Conservation (phyloP, 768 basidiomycete genomes). For the Fomitopsis serialis region DNA sequence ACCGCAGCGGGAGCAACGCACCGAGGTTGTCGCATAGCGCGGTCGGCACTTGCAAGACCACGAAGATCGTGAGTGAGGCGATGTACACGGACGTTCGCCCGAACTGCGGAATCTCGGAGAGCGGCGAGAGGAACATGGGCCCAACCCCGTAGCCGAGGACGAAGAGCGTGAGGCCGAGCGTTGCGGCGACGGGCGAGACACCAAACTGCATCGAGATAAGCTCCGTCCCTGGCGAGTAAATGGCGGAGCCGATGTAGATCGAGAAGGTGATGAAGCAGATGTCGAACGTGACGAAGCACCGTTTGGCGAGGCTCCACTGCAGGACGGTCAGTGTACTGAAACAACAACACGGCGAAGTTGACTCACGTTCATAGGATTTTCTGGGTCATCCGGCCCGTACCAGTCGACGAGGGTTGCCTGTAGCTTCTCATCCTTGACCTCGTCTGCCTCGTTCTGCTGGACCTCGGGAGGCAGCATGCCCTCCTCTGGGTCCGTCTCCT, state of each 20-base stretch:
- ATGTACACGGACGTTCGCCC: slow-evolving; percentile 30
- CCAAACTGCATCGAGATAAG: slow-evolving; percentile 22
- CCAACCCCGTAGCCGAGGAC: slow-evolving; percentile 21
- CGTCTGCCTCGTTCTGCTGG: neutral
- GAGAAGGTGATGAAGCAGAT: slow-evolving; percentile 29
- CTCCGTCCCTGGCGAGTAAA: slow-evolving; percentile 26
- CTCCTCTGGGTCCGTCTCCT: no score
- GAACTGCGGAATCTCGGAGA: slow-evolving; percentile 28
- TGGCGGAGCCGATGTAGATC: slow-evolving; percentile 31
- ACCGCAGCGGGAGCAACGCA: slow-evolving; percentile 28
- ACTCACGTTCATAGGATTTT: slow-evolving; percentile 19
- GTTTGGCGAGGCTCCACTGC: slow-evolving; percentile 26
- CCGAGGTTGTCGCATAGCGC: slow-evolving; percentile 26
- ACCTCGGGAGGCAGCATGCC: no score
- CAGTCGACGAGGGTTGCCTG: slow-evolving; percentile 17
- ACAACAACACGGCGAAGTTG: slow-evolving; percentile 5
- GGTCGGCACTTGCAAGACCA: slow-evolving; percentile 29
- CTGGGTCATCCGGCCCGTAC: slow-evolving; percentile 24
- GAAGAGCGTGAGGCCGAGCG: slow-evolving; percentile 26
- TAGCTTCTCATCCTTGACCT: neutral
- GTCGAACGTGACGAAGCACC: slow-evolving; percentile 26
- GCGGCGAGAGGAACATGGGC: slow-evolving; percentile 17
- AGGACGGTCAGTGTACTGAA: no score
- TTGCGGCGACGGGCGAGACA: slow-evolving; percentile 23
- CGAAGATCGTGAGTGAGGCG: slow-evolving; percentile 25